Evolutionary conservation across 441 rosid species (phyloP).

Genomic region (Isatis lusitanica): DNA sequence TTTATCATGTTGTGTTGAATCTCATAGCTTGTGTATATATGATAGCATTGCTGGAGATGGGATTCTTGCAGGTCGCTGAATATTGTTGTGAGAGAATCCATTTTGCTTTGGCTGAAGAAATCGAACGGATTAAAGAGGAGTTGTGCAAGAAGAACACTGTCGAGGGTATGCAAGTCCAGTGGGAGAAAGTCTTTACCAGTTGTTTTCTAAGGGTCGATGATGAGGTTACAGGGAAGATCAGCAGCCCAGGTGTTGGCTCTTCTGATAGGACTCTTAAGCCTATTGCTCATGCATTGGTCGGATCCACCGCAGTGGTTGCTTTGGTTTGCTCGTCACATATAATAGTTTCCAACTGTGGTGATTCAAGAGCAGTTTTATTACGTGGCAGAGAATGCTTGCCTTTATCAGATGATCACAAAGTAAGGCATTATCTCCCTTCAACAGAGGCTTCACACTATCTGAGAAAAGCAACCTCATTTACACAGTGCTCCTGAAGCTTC

Average conservation of each 20-base stretch:
- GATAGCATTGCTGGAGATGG: conserved; percentile 38
- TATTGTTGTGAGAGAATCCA: conserved; percentile 71
- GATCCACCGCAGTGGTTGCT: no score
- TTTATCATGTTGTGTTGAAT: background rate
- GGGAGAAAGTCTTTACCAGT: conserved; percentile 68
- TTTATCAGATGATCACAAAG: conserved; percentile 79
- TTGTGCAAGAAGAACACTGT: conserved; percentile 36
- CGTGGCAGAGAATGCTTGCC: conserved; percentile 22
- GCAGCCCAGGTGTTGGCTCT: conserved; percentile 37
- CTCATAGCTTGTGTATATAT: conserved; percentile 27
- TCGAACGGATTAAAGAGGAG: conserved; percentile 48
- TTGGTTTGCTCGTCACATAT: no score
- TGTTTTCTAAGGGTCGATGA: conserved; percentile 72
- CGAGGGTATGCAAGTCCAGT: conserved; percentile 52
- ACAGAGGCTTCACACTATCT: background rate
- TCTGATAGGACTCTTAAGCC: conserved; percentile 36
- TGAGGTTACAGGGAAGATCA: conserved; percentile 63
- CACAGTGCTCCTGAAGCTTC: background rate
- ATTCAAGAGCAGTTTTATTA: no score
- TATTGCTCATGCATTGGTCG: no score
- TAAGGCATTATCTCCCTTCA: conserved; percentile 34
- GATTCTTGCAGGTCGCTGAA: conserved; percentile 71
- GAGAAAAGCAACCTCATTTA: conserved; percentile 5
- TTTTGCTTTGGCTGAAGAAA: conserved; percentile 67
- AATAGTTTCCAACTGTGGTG: no score